A percentile compares a stretch with the other conserved stretches of the same genome.
phyloP scores from a whole-genome alignment of 2,329 filamentous ascomycete species.

The Microcera coccophila region DNA sequence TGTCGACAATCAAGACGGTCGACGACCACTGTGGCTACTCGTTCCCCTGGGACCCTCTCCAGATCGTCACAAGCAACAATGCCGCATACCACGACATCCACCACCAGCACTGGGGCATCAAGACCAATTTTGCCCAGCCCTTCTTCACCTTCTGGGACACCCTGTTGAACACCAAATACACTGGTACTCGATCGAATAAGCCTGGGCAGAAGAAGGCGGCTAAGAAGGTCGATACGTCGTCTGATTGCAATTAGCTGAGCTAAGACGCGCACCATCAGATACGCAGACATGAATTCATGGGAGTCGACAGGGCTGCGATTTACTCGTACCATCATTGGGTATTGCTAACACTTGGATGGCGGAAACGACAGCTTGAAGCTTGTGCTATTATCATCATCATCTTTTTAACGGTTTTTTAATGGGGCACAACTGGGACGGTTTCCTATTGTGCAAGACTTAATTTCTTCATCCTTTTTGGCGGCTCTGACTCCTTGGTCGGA shows the following conservation, averaged over 20 bases:
- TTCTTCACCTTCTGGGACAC: constrained; percentile 97
- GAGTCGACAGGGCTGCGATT: constrained; percentile 18
- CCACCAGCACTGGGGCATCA: constrained; percentile 98
- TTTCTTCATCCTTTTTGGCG: constrained; percentile 1
- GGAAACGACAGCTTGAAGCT: constrained; percentile 23
- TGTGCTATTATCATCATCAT: constrained; percentile 19
- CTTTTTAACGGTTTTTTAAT: constrained; percentile 25
- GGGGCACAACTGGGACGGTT: constrained; percentile 5
- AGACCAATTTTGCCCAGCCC: constrained; percentile 86
- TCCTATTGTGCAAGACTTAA: neutral
- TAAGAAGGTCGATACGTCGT: too few relatives aligned
- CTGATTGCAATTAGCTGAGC: too few relatives aligned
- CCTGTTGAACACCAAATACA: constrained; percentile 77
- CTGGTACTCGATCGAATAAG: constrained; percentile 51
- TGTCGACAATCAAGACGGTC: constrained; percentile 90
- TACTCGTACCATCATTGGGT: constrained; percentile 8
- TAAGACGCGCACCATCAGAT: constrained; percentile 5
- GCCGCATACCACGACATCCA: constrained; percentile 97
- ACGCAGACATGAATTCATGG: constrained; percentile 16
- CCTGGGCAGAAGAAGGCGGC: constrained; percentile 35
- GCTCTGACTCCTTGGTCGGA: too few relatives aligned
- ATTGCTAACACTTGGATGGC: constrained; percentile 16
- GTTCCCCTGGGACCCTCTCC: constrained; percentile 92
- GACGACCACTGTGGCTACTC: constrained; percentile 96
- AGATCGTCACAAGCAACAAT: constrained; percentile 90